These are phyloP conservation scores for Tolypocladium paradoxum DNA, from an alignment of 2,329 filamentous ascomycete genomes.

Conservation along the genomic window DNA sequence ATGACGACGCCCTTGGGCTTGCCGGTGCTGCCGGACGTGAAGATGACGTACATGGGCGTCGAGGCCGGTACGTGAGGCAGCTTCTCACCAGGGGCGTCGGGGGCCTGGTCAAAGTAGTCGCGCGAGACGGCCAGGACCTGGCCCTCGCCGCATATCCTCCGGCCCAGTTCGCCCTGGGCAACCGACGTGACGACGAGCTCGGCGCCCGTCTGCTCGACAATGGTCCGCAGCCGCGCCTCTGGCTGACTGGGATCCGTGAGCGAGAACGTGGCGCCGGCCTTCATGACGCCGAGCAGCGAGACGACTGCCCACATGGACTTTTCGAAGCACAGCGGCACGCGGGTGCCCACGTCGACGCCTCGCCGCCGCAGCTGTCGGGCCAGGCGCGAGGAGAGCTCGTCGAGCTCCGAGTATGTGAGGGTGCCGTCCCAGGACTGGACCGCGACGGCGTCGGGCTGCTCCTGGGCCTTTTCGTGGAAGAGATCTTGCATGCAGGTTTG, in stretches of 20 bases:
- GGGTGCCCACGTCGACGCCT: slow-evolving; percentile 27
- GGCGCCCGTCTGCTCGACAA: slow-evolving; percentile 31
- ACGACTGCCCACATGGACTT: slow-evolving; percentile 36
- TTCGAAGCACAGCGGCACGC: slow-evolving; percentile 39
- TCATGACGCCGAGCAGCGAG: slow-evolving; percentile 35
- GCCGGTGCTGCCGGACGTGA: slow-evolving; percentile 55
- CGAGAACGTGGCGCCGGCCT: slow-evolving; percentile 35
- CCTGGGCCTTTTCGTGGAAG: slow-evolving; percentile 25
- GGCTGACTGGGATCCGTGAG: slow-evolving; percentile 37
- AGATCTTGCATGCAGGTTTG: slow-evolving; percentile 35
- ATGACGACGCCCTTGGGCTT: slow-evolving; percentile 52
- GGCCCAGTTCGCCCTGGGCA: slow-evolving; percentile 25
- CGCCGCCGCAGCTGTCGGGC: slow-evolving; percentile 25
- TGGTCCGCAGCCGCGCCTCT: slow-evolving; percentile 30
- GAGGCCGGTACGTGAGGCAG: slow-evolving; percentile 29
- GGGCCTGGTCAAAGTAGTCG: slow-evolving; percentile 13
- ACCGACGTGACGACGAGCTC: slow-evolving; percentile 28
- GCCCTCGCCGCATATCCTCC: slow-evolving; percentile 22
- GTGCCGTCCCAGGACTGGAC: slow-evolving; percentile 40
- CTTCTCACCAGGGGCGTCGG: slow-evolving; percentile 6
- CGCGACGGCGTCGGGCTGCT: slow-evolving; percentile 27
- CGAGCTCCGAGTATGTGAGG: slow-evolving; percentile 34
- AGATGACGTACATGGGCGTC: slow-evolving; percentile 44
- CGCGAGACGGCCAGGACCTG: slow-evolving; percentile 22
- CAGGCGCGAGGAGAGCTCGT: slow-evolving; percentile 28